Percentiles rank a stretch among this genome's conserved stretches.
Conservation (phyloP, 2,329 filamentous ascomycete species). For the Diaporthe sp. region DNA sequence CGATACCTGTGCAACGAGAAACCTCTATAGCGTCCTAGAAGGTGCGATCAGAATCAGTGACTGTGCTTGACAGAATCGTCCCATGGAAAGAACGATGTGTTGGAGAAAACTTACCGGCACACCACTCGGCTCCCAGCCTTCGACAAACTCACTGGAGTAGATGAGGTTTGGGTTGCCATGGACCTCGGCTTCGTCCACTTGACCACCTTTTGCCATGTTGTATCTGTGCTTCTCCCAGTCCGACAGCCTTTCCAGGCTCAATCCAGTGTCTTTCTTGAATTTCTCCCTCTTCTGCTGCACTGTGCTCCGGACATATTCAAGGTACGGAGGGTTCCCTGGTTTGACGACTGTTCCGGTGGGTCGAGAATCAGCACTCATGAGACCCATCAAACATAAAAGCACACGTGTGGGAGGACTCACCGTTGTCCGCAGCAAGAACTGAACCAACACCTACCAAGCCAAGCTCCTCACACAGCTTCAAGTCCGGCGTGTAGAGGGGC, state of each 20-base stretch:
- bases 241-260: constrained; percentile 52
- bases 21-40: constrained; percentile 73
- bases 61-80: background rate
- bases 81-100: background rate
- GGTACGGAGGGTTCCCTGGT: constrained; percentile 78
- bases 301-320: constrained; percentile 77
- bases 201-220: constrained; percentile 68
- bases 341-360: constrained; percentile 65
- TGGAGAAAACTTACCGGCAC: constrained; percentile 55
- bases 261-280: constrained; percentile 47
- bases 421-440: constrained; percentile 77
- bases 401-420: constrained; percentile 41
- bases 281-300: constrained; percentile 72
- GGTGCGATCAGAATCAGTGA: background rate
- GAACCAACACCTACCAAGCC: constrained; percentile 73
- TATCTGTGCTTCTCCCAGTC: constrained; percentile 64
- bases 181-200: constrained; percentile 49
- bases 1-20: constrained; percentile 66
- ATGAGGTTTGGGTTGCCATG: constrained; percentile 74
- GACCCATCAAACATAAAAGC: background rate
- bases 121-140: constrained; percentile 79
- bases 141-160: constrained; percentile 74
- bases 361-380: background rate
- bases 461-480: constrained; percentile 83
- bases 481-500: constrained; percentile 79